phyloP scores from a whole-genome alignment of 164 flowering plant species.

The Chimonanthus praecox region DNA sequence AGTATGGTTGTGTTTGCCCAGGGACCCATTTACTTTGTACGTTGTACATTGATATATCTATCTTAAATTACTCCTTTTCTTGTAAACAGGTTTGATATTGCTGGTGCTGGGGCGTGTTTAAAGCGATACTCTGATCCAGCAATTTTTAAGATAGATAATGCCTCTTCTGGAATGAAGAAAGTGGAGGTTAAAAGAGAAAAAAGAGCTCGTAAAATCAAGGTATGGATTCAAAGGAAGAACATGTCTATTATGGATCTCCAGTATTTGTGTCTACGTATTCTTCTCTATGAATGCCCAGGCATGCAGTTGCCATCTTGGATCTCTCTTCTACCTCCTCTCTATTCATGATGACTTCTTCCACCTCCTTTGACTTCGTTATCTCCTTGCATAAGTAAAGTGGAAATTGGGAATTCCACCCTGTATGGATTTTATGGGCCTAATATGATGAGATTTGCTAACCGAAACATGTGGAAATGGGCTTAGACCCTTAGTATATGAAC shows the following conservation, averaged over 20 bases:
- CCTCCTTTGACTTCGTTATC: too few relatives aligned
- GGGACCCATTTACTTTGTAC: neutral
- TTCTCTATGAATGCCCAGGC: neutral
- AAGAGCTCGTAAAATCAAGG: constrained; percentile 73
- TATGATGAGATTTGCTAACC: too few relatives aligned
- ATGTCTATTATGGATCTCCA: too few relatives aligned
- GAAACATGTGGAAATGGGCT: too few relatives aligned
- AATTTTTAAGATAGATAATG: constrained; percentile 57
- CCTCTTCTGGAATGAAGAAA: constrained; percentile 26
- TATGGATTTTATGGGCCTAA: too few relatives aligned
- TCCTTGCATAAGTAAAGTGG: too few relatives aligned
- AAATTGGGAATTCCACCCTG: too few relatives aligned
- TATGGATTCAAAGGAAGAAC: constrained; percentile 12
- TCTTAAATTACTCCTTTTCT: neutral
- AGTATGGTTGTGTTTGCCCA: constrained; percentile 41
- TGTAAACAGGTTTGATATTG: constrained; percentile 77
- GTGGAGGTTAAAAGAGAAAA: constrained; percentile 54
- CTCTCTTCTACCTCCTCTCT: too few relatives aligned
- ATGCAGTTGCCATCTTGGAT: neutral
- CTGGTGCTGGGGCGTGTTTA: constrained; percentile 97
- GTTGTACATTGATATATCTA: neutral
- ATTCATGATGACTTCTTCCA: too few relatives aligned
- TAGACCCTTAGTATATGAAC: too few relatives aligned
- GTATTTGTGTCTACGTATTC: too few relatives aligned
- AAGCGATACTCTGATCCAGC: constrained; percentile 97